phyloP scores from a whole-genome alignment of 2,329 filamentous ascomycete genomes.

The Iodosphaeria phyllophila region DNA sequence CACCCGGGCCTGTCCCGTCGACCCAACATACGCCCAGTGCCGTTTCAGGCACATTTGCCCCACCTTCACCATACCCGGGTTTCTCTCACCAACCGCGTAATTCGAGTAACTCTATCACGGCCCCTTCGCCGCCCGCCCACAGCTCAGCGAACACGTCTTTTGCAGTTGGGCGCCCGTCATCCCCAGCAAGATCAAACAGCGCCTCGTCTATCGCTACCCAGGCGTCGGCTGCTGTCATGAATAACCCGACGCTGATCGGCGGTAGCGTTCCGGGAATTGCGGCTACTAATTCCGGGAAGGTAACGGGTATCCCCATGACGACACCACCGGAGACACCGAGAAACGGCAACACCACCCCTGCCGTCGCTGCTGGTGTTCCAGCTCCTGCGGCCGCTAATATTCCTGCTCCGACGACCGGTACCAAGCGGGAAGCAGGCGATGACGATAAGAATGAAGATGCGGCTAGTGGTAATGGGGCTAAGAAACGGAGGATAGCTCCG shows the following conservation, averaged over 20 bases:
- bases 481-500: slow-evolving; percentile 1
- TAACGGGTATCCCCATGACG: slow-evolving; percentile 51
- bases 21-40: slow-evolving; percentile 50
- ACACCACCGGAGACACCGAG: slow-evolving; percentile 78
- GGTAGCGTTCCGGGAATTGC: slow-evolving; percentile 62
- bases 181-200: slow-evolving; percentile 72
- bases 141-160: slow-evolving; percentile 40
- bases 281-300: slow-evolving; percentile 49
- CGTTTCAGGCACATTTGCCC: slow-evolving; percentile 45
- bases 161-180: slow-evolving; percentile 48
- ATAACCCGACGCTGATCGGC: slow-evolving; percentile 62
- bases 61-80: slow-evolving; percentile 36
- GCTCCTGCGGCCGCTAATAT: no score
- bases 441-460: slow-evolving; percentile 1
- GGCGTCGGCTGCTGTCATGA: slow-evolving; percentile 36
- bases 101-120: slow-evolving; percentile 36
- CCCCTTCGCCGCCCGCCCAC: slow-evolving; percentile 38
- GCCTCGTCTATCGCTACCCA: slow-evolving; percentile 62
- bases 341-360: slow-evolving; percentile 29
- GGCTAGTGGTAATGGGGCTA: neutral
- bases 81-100: slow-evolving; percentile 35
- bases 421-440: slow-evolving; percentile 2
- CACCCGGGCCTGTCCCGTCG: slow-evolving; percentile 25
- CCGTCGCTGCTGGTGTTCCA: slow-evolving; percentile 8
- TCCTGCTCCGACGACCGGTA: no score